phyloP scores from a whole-genome alignment of 129 eudicot species.

The Tanacetum coccineum region DNA sequence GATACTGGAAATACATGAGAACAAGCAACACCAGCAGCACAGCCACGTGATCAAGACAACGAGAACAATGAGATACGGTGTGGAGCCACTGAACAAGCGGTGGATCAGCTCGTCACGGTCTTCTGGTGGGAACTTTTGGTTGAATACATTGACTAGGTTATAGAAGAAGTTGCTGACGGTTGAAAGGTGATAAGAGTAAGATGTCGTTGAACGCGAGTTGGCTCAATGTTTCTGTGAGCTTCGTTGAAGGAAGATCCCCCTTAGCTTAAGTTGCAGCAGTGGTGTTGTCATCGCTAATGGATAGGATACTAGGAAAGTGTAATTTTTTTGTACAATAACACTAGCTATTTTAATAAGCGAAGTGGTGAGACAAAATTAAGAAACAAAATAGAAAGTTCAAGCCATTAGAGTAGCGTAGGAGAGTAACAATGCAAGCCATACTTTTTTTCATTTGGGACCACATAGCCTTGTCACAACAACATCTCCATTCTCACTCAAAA shows the following conservation, averaged over 20 bases:
- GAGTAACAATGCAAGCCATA: too few relatives aligned
- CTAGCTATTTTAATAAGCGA: too few relatives aligned
- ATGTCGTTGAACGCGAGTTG: slow-evolving; percentile 8
- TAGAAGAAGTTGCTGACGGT: slow-evolving; percentile 15
- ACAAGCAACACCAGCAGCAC: slow-evolving; percentile 28
- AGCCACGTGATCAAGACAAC: slow-evolving; percentile 20
- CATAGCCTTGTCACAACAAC: too few relatives aligned
- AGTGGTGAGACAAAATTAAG: too few relatives aligned
- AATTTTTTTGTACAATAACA: too few relatives aligned
- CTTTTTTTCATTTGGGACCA: too few relatives aligned
- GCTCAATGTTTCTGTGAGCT: background rate
- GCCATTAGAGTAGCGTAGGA: too few relatives aligned
- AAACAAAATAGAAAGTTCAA: too few relatives aligned
- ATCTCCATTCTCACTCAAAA: too few relatives aligned
- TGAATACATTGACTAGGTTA: slow-evolving; percentile 10
- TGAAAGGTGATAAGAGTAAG: background rate
- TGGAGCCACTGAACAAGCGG: slow-evolving; percentile 30
- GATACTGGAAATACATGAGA: background rate
- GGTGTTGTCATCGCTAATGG: background rate
- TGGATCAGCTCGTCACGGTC: slow-evolving; percentile 29
- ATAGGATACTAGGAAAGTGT: too few relatives aligned
- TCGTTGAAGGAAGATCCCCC: background rate
- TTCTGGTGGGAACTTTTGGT: slow-evolving; percentile 47
- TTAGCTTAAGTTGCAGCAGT: background rate
- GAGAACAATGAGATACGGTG: slow-evolving; percentile 31